Base-by-base conservation (phyloP, 495 filamentous ascomycete species). In the Lasiosphaeria ovina region DNA sequence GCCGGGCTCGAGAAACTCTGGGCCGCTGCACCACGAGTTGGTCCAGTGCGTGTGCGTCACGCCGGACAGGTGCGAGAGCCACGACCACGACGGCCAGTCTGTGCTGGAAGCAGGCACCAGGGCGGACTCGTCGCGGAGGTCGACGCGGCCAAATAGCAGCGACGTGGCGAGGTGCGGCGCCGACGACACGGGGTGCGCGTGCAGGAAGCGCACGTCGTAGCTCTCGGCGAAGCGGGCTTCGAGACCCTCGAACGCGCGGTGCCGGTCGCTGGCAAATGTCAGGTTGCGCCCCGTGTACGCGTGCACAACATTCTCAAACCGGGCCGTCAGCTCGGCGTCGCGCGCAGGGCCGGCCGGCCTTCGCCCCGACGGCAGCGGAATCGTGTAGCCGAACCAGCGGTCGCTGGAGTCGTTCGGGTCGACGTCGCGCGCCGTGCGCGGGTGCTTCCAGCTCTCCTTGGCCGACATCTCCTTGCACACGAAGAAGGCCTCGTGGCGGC, bases 391-490 rank as follows among this genome's bases (percentile, higher is more conserved):
- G 4, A 14, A 38, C 52, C 49, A 51, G 11, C 12, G 12, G 3
- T 51, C 49, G 16, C n/a, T 10, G 4, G 10, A 17, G 4, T 12
- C 14, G 3, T 12, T 51, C n/a, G 11, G 11, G 16, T 51, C 49
- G 12, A 35, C 51, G 12, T 54, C 31, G 6, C 12, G 4, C 12
- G 51, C 51, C 12, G 51, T 54, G 51, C 11, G 51, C 3, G 51
- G 51, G 12, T 16, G 6, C 3, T 11, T 54, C 51, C 52, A 38
- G 52, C 52, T 55, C 52, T 55, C 52, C 11, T 55, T 55, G 9
- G 35, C 16, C 5, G 52, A 40, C 52, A 55, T 55, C 32, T 42
- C 35, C 6, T 55, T 55, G 52, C 52, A 55, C 14, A 55, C 52
- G 17, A 40, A 55, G 5, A 42, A 17, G 9, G 32, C 52, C 24